Evolutionary conservation across 2,329 filamentous ascomycete species (phyloP).

Genomic region (Apiospora hydei): DNA sequence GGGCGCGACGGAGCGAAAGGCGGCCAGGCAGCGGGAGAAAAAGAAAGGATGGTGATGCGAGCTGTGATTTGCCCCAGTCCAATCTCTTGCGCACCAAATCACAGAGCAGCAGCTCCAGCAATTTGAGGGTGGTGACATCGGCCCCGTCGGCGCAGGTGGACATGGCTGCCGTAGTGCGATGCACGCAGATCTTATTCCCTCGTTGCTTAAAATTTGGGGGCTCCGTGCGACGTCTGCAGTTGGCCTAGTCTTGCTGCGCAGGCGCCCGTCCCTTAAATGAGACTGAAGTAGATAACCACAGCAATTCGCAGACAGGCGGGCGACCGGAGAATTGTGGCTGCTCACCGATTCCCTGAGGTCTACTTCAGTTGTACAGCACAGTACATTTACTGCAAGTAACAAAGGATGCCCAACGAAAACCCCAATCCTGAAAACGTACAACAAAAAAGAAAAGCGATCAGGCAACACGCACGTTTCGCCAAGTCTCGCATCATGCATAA

Average conservation of each 20-base stretch:
- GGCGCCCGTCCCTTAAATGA: slow-evolving; percentile 17
- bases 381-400: too few species aligned
- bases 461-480: background rate
- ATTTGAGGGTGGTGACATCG: background rate
- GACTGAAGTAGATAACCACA: slow-evolving; percentile 6
- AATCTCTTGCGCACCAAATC: slow-evolving; percentile 2
- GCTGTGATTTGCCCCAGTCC: slow-evolving; percentile 1
- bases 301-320: background rate
- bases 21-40: background rate
- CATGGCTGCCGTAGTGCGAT: slow-evolving; percentile 12
- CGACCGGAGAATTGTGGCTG: background rate
- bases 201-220: slow-evolving; percentile 17
- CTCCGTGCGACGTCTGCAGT: slow-evolving; percentile 14
- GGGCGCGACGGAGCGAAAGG: background rate
- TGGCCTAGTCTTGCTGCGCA: background rate
- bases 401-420: background rate
- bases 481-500: background rate
- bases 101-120: background rate
- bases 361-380: background rate
- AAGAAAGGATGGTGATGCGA: background rate
- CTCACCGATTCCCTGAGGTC: background rate
- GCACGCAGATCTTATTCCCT: slow-evolving; percentile 4
- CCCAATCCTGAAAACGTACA: background rate
- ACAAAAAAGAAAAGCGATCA: background rate
- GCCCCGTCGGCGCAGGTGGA: slow-evolving; percentile 7